A percentile compares a stretch with the other conserved stretches of the same genome.
Evolutionary conservation across 2,329 filamentous ascomycete genomes (phyloP).

Genomic region (Scleromitrula shiraiana): DNA sequence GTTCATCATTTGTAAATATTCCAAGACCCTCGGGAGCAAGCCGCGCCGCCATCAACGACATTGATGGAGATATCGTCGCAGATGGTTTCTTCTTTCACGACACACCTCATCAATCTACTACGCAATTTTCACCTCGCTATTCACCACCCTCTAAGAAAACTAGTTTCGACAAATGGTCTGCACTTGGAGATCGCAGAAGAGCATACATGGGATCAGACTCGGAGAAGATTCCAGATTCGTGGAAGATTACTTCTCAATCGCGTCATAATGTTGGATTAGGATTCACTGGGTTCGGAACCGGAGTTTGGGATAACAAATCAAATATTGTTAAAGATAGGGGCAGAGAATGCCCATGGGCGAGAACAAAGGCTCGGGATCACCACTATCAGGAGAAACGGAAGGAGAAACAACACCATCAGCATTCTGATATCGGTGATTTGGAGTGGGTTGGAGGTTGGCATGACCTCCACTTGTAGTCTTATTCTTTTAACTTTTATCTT

Average conservation of each 20-base stretch:
- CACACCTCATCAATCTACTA: constrained; percentile 30
- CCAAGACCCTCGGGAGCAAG: constrained; percentile 32
- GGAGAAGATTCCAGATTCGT: constrained; percentile 41
- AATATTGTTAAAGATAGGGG: constrained; percentile 31
- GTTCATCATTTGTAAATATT: constrained; percentile 43
- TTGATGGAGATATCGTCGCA: constrained; percentile 57
- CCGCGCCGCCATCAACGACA: constrained; percentile 37
- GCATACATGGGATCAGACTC: constrained; percentile 48
- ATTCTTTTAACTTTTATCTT: constrained; percentile 12
- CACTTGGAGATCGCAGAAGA: constrained; percentile 74
- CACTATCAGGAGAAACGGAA: constrained; percentile 34
- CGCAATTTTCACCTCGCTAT: constrained; percentile 38
- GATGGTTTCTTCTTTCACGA: constrained; percentile 72
- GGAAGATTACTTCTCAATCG: constrained; percentile 30
- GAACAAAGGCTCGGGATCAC: constrained; percentile 39
- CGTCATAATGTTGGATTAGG: constrained; percentile 39
- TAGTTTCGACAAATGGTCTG: constrained; percentile 78
- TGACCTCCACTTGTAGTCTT: constrained; percentile 48
- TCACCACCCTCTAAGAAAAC: constrained; percentile 58
- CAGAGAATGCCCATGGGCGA: constrained; percentile 42
- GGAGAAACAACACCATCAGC: constrained; percentile 38
- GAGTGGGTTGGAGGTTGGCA: constrained; percentile 96
- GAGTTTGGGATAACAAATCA: constrained; percentile 28
- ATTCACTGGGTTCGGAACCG: constrained; percentile 38
- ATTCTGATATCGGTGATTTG: constrained; percentile 59